Base-by-base conservation (phyloP, 495 filamentous ascomycete genomes). In the Symbiotaphrina buchneri region DNA sequence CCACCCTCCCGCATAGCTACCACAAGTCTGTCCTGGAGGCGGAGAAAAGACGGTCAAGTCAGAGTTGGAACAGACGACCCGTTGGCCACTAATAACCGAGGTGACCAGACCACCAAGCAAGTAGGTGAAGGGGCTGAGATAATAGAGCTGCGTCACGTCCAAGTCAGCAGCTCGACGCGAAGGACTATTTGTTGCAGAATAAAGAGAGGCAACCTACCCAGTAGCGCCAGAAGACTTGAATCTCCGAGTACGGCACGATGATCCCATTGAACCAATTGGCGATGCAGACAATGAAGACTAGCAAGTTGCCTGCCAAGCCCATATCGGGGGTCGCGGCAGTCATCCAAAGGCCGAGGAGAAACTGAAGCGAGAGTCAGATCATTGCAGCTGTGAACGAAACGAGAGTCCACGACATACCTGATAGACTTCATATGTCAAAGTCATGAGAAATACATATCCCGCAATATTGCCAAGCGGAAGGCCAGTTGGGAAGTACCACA, bases 321-420 rank as follows among this genome's bases (percentile, higher is more conserved):
- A 62, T 59, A 38, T 61, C 54, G 0, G 59, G 59, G 1, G 64
- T 41, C 0, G 54, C 53, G 13, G 59, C 19, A 65, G 52, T 24
- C 72, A 58, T 20, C 69, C 67, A 40, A 76, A 77, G n/a, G 71
- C 77, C 3, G 64, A 72, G 1, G 68, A 67, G 52, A 76, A 77
- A 22, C 76, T 42, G 45, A 74, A 59, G n/a, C n/a, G n/a, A n/a
- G n/a, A n/a, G n/a, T n/a, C n/a, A n/a, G n/a, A n/a, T n/a, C n/a
- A n/a, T n/a, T n/a, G n/a, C n/a, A n/a, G n/a, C n/a, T n/a, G n/a
- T n/a, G n/a, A n/a, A n/a, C n/a, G n/a, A n/a, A n/a, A n/a, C n/a
- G n/a, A n/a, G n/a, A n/a, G n/a, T n/a, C n/a, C n/a, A n/a, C n/a
- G n/a, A n/a, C n/a, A n/a, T 25, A 25, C 23, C 23, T 25, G 8